Evolutionary conservation across 495 filamentous ascomycete genomes (phyloP).

Genomic region (Neurospora sp.): DNA sequence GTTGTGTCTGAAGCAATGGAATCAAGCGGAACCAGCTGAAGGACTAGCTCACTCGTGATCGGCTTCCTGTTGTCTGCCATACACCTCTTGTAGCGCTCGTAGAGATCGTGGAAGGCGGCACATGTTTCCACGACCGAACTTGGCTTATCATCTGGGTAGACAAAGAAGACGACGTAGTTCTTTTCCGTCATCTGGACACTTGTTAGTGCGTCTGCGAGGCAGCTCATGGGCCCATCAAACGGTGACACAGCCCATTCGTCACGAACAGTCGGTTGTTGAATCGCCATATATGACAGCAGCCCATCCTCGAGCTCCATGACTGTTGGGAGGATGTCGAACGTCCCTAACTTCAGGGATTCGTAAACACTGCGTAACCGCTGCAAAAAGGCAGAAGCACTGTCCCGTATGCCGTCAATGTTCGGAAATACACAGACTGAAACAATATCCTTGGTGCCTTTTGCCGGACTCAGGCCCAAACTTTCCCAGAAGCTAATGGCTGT

Average conservation of each 20-base stretch:
- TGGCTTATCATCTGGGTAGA: constrained; percentile 62
- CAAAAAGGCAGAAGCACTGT: constrained; percentile 58
- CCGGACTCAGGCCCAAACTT: constrained; percentile 70
- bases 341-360: constrained; percentile 69
- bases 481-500: constrained; percentile 85
- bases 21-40: constrained; percentile 73
- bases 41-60: constrained; percentile 55
- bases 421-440: constrained; percentile 75
- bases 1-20: constrained; percentile 57
- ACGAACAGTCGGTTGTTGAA: constrained; percentile 12
- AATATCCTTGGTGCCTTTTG: constrained; percentile 69
- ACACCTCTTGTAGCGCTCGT: constrained; percentile 53
- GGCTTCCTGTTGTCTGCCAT: constrained; percentile 41
- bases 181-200: constrained; percentile 24
- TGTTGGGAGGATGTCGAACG: constrained; percentile 48
- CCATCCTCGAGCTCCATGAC: constrained; percentile 46
- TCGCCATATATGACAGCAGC: constrained; percentile 38
- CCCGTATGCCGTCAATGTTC: constrained; percentile 41
- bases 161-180: constrained; percentile 77
- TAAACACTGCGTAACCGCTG: constrained; percentile 64
- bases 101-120: constrained; percentile 65
- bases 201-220: constrained; percentile 27
- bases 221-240: constrained; percentile 19
- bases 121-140: constrained; percentile 66
- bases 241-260: constrained; percentile 26